Evolutionary conservation across 2,329 filamentous ascomycete genomes (phyloP), one percentile per base, ranked within the genome.

Genomic region (Exophiala alcalophila): DNA sequence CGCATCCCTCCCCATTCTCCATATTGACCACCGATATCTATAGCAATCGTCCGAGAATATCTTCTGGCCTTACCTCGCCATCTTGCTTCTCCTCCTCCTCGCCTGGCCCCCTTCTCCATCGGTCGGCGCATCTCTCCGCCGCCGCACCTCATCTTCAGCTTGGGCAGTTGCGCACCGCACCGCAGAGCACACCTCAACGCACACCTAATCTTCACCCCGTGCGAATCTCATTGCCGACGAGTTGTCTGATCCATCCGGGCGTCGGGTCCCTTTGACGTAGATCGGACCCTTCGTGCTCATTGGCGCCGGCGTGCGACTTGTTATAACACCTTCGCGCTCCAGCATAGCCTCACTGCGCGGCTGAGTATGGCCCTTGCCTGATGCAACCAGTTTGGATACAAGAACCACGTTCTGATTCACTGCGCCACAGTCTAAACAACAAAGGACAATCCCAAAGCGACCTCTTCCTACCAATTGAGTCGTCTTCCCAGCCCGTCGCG

Each of bases 341-440:
- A 28, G 38, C 45, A 52, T 34, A 46, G 49, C 49, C 49, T 52
- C 49, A 49, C 32, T 41, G 29, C 30, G 34, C 28, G 36, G 45
- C 44, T 49, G 45, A 48, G 49, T 48, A 46, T 18, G 38, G 21
- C 25, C 33, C 40, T 34, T 23, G 26, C 30, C 33, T 23, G 18
- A 37, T 30, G 25, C 34, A 28, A 35, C 31, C 27, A 23, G 6
- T 19, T 31, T 23, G 27, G 16, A 16, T 30, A 29, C 10, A 41
- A 14, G 29, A 11, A 27, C 35, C 26, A 31, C 34, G 18, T 33
- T 34, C 48, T 47, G 41, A 50, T 37, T 28, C 16, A 38, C 36
- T 50, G 48, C 43, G 48, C 48, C 48, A 47, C 43, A 50, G 40
- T 23, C 40, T 47, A 37, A 37, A 26, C 15, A 24, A 12, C 28